Percentiles rank a stretch among this genome's conserved stretches.
phyloP scores from a whole-genome alignment of 768 basidiomycete genomes.

The Phaeotremella skinneri region DNA sequence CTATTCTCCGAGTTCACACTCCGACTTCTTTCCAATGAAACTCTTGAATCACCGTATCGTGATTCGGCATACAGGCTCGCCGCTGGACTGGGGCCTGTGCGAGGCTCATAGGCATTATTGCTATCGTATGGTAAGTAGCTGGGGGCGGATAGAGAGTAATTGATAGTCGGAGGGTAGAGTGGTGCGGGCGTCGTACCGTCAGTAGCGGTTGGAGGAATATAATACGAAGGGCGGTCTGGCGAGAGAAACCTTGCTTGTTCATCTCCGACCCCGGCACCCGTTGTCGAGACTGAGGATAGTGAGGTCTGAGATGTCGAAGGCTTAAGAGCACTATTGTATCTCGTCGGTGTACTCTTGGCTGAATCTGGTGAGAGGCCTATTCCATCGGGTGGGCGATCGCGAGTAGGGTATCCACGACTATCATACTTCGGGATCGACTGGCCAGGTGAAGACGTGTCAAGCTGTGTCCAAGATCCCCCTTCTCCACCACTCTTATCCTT shows the following conservation, averaged over 20 bases:
- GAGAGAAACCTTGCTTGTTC: conserved; percentile 28
- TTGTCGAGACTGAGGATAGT: conserved; percentile 32
- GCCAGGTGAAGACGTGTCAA: conserved; percentile 7
- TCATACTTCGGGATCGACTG: conserved; percentile 30
- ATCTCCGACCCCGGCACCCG: conserved; percentile 37
- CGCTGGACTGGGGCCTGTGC: conserved; percentile 14
- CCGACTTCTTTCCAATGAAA: conserved; percentile 18
- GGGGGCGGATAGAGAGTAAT: conserved; percentile 29
- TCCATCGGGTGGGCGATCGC: conserved; percentile 11
- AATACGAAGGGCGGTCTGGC: conserved; percentile 16
- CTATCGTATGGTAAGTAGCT: conserved; percentile 34
- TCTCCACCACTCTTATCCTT: conserved; percentile 18
- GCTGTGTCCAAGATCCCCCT: conserved; percentile 6
- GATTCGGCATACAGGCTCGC: conserved; percentile 21
- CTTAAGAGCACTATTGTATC: conserved; percentile 3
- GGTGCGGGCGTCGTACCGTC: conserved; percentile 16
- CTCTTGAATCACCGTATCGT: conserved; percentile 24
- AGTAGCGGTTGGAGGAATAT: conserved; percentile 14
- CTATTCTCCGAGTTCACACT: conserved; percentile 33
- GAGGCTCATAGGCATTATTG: not conserved
- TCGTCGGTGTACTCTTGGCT: conserved; percentile 3
- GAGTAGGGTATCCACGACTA: conserved; percentile 37
- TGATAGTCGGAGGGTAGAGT: conserved; percentile 37
- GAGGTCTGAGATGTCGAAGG: conserved; percentile 22
- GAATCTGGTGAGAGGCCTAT: conserved; percentile 5